Base-by-base conservation (phyloP, 106 monocot genomes). In the Iris macrosiphon region DNA sequence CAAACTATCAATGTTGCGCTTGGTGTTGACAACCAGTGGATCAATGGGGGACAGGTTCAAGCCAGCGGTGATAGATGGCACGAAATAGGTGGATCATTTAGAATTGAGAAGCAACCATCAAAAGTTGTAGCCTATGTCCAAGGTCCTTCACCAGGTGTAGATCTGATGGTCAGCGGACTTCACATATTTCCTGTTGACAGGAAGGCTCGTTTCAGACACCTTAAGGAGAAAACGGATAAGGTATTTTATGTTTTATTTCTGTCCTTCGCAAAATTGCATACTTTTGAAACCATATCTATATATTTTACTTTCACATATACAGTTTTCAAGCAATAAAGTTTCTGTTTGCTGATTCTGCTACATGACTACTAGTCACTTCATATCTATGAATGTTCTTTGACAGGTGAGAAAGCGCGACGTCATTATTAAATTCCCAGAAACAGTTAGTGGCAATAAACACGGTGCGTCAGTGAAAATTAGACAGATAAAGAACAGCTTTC, bases 211-310 rank as follows among this genome's bases (percentile, higher is more conserved):
- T 79, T 85, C 65, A 64, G 53, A n/a, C 10, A 60, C 75, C 76
- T 95, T 25, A 89, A 82, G 45, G 63, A 77, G 48, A 89, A 89
- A 72, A 82, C 85, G 17, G 82, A 95, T 20, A 85, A 95, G 89
- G 94, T 94, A 73, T 41, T 29, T 21, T 55, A 16, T 15, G 1
- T n/a, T 41, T 23, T 58, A 6, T 39, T 41, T 32, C n/a, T n/a
- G n/a, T n/a, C 26, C 51, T 29, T 29, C 15, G 13, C 19, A 49
- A 49, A 11, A 11, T 27, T 13, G 2, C 6, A 3, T 28, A 24
- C 4, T 43, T 16, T 43, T 16, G n/a, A 13, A 43, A 43, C 4
- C 43, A 14, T 3, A 14, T 43, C 43, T n/a, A n/a, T n/a, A n/a
- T n/a, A n/a, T n/a, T n/a, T n/a, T n/a, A n/a, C n/a, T n/a, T n/a